A percentile compares a stretch with the other conserved stretches of the same genome.
phyloP scores from a whole-genome alignment of 352 stramenopile genomes.

The Phytophthora ohioensis region DNA sequence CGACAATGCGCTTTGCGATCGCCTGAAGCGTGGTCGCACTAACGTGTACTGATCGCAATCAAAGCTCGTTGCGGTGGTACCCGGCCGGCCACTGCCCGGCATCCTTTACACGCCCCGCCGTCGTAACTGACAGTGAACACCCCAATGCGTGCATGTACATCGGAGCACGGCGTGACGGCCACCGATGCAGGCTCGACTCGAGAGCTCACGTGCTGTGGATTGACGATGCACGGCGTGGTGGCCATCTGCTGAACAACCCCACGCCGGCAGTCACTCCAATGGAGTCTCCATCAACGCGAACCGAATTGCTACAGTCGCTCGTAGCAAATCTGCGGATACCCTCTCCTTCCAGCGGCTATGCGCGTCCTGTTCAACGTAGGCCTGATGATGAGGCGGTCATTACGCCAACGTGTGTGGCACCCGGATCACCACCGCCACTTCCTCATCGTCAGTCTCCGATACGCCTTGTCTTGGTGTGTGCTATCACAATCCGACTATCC shows the following conservation, averaged over 20 bases:
- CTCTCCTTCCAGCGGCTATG: slow-evolving; percentile 1
- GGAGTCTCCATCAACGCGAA: too few species aligned
- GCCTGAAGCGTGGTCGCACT: not conserved
- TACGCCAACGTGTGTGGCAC: slow-evolving; percentile 15
- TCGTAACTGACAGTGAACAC: not conserved
- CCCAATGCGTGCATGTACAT: slow-evolving; percentile 1
- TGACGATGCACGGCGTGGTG: not conserved
- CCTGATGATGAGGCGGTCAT: not conserved
- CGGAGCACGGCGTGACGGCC: not conserved
- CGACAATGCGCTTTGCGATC: not conserved
- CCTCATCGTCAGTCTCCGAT: slow-evolving; percentile 17
- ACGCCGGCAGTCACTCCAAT: not conserved
- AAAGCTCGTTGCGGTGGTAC: slow-evolving; percentile 6
- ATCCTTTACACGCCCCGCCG: slow-evolving; percentile 8
- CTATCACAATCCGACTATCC: slow-evolving; percentile 18
- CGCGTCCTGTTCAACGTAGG: not conserved
- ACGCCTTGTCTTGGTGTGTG: not conserved
- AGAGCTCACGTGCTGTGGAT: slow-evolving; percentile 10
- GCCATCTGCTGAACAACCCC: slow-evolving; percentile 15
- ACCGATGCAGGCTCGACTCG: not conserved
- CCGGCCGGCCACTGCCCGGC: not conserved
- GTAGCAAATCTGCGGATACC: slow-evolving; percentile 14
- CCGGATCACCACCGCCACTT: not conserved
- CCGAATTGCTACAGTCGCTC: slow-evolving; percentile 21
- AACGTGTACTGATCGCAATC: not conserved